Percentiles rank a stretch among this genome's conserved stretches.
These are phyloP conservation scores for Tylopilus vinaceipallidus DNA, from an alignment of 768 basidiomycete species.

Conservation along the genomic window DNA sequence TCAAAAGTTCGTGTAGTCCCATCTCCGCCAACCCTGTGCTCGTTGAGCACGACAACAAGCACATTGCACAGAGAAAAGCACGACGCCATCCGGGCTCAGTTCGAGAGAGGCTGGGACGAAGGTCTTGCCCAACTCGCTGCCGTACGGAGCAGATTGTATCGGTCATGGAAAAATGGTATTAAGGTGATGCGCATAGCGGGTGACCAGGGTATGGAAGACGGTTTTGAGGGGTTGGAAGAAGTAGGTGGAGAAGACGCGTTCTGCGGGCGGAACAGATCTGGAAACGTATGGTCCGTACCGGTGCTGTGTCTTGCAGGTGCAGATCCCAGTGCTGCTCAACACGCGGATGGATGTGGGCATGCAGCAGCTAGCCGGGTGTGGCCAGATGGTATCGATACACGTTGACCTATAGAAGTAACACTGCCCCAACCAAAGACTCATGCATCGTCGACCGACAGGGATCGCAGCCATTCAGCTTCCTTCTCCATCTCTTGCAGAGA, in stretches of 20 bases:
- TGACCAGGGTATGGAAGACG: constrained; percentile 28
- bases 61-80: constrained; percentile 34
- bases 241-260: constrained; percentile 31
- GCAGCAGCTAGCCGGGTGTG: constrained; percentile 32
- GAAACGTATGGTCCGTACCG: constrained; percentile 24
- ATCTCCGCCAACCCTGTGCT: constrained; percentile 44
- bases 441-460: constrained; percentile 42
- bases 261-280: constrained; percentile 9
- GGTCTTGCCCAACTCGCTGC: constrained; percentile 53
- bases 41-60: constrained; percentile 45
- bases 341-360: constrained; percentile 40
- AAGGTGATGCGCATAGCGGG: constrained; percentile 41
- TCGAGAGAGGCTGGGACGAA: constrained; percentile 61
- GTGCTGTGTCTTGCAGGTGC: constrained; percentile 41
- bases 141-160: constrained; percentile 43
- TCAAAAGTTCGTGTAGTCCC: constrained; percentile 59
- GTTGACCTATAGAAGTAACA: constrained; percentile 1
- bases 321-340: constrained; percentile 20
- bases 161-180: constrained; percentile 47
- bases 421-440: neutral
- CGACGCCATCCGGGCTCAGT: constrained; percentile 45
- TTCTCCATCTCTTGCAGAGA: constrained; percentile 73
- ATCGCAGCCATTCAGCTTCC: constrained; percentile 69
- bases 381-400: constrained; percentile 34
- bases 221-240: constrained; percentile 35